Evolutionary conservation across 192 early-diverging fungal species (phyloP).

Genomic region (Rhizoclosmatium globosum): DNA sequence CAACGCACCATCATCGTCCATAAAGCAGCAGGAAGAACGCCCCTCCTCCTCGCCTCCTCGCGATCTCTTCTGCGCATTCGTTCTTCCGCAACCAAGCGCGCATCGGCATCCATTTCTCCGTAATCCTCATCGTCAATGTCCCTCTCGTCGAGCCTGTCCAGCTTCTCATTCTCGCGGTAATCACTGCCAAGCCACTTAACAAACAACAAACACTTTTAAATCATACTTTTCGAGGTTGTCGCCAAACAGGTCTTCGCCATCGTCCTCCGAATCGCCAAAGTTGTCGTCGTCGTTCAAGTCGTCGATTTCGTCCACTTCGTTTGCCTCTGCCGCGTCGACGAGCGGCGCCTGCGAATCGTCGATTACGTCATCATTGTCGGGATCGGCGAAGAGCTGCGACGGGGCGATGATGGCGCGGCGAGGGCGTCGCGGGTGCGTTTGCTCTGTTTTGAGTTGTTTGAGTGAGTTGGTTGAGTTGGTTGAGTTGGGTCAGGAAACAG

Average conservation of each 20-base stretch:
- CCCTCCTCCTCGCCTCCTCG: slow-evolving; percentile 69
- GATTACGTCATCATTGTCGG: not conserved
- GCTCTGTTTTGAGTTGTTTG: not conserved
- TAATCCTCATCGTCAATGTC: slow-evolving; percentile 86
- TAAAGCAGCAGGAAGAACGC: slow-evolving; percentile 86
- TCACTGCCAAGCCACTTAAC: slow-evolving; percentile 63
- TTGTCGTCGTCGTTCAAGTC: slow-evolving; percentile 57
- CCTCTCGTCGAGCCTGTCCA: slow-evolving; percentile 84
- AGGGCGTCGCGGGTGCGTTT: not conserved
- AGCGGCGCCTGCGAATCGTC: not conserved
- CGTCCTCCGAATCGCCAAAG: slow-evolving; percentile 67
- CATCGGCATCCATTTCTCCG: slow-evolving; percentile 73
- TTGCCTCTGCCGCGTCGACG: not conserved
- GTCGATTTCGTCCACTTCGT: slow-evolving; percentile 60
- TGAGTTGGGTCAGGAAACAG: not conserved
- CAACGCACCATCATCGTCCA: slow-evolving; percentile 76
- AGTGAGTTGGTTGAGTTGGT: not conserved
- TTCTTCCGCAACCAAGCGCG: slow-evolving; percentile 78
- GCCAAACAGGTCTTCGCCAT: slow-evolving; percentile 94
- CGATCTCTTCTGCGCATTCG: slow-evolving; percentile 82
- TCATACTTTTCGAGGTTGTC: slow-evolving; percentile 79
- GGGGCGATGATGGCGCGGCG: not conserved
- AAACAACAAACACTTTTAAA: not conserved
- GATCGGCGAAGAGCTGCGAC: not conserved
- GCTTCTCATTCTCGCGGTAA: slow-evolving; percentile 73